These are phyloP conservation scores for Macadamia tetraphylla DNA, from an alignment of 164 flowering plant genomes.

Conservation along the genomic window DNA sequence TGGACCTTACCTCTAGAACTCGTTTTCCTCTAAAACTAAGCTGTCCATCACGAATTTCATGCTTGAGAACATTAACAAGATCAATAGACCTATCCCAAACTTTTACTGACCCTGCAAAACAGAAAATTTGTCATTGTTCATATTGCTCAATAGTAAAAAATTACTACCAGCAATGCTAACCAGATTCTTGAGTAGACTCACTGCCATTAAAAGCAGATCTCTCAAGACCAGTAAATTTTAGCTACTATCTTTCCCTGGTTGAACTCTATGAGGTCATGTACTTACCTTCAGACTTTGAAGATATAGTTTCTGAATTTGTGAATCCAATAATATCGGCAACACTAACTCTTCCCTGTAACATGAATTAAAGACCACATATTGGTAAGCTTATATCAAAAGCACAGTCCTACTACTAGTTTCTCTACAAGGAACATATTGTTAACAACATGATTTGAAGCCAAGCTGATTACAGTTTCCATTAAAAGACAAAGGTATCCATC, in stretches of 20 bases:
- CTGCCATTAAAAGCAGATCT: too few species aligned
- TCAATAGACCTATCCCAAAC: slow-evolving; percentile 78
- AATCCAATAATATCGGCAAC: slow-evolving; percentile 81
- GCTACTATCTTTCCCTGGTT: too few species aligned
- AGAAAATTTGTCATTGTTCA: background rate
- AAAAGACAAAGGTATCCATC: too few species aligned
- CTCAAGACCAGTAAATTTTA: too few species aligned
- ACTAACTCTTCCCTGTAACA: slow-evolving; percentile 68
- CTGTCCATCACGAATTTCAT: slow-evolving; percentile 95
- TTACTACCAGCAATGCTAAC: too few species aligned
- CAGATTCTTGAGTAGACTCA: too few species aligned
- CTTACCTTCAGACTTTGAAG: slow-evolving; percentile 73
- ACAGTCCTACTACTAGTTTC: too few species aligned
- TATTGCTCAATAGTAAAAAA: background rate
- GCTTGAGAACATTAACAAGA: slow-evolving; percentile 77
- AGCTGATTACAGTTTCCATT: too few species aligned
- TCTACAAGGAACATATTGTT: too few species aligned
- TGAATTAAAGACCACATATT: background rate
- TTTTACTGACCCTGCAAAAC: slow-evolving; percentile 55
- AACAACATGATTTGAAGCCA: too few species aligned
- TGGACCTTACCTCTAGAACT: slow-evolving; percentile 61
- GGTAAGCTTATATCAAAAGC: background rate
- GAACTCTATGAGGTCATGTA: too few species aligned
- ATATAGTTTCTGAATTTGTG: slow-evolving; percentile 50
- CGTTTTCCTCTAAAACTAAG: slow-evolving; percentile 86